phyloP scores from a whole-genome alignment of 768 basidiomycete genomes.

The Leccinum imitatum region DNA sequence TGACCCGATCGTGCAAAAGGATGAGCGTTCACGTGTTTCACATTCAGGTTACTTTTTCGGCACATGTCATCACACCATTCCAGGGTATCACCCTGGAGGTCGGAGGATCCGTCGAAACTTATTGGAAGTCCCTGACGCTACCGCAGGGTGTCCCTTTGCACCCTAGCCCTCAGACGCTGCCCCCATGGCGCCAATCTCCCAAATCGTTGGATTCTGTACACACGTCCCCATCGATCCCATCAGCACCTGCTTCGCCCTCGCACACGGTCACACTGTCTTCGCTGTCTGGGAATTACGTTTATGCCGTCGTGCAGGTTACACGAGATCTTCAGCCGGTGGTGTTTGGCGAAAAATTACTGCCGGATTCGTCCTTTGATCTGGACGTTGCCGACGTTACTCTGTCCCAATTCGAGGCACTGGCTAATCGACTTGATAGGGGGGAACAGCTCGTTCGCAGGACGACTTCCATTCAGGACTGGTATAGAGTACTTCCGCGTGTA shows the following conservation, averaged over 20 bases:
- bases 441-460: conserved; percentile 33
- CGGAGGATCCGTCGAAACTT: conserved; percentile 94
- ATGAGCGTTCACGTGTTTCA: conserved; percentile 9
- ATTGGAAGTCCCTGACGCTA: conserved; percentile 83
- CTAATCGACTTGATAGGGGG: conserved; percentile 48
- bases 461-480: conserved; percentile 44
- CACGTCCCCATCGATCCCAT: conserved; percentile 70
- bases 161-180: conserved; percentile 37
- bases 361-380: conserved; percentile 69
- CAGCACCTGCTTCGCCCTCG: conserved; percentile 43
- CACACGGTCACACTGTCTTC: conserved; percentile 84
- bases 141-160: conserved; percentile 29
- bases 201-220: conserved; percentile 52
- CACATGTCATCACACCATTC: conserved; percentile 85
- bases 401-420: conserved; percentile 73
- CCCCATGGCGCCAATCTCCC: conserved; percentile 36
- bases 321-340: conserved; percentile 89
- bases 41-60: conserved; percentile 79
- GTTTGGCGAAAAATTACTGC: conserved; percentile 73
- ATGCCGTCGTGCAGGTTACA: conserved; percentile 88
- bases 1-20: not conserved
- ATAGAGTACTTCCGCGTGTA: conserved; percentile 42
- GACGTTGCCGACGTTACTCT: conserved; percentile 83
- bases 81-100: conserved; percentile 91
- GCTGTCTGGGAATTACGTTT: conserved; percentile 84